Evolutionary conservation across 2,329 filamentous ascomycete genomes (phyloP).

Genomic region (Lachnellula hyalina): DNA sequence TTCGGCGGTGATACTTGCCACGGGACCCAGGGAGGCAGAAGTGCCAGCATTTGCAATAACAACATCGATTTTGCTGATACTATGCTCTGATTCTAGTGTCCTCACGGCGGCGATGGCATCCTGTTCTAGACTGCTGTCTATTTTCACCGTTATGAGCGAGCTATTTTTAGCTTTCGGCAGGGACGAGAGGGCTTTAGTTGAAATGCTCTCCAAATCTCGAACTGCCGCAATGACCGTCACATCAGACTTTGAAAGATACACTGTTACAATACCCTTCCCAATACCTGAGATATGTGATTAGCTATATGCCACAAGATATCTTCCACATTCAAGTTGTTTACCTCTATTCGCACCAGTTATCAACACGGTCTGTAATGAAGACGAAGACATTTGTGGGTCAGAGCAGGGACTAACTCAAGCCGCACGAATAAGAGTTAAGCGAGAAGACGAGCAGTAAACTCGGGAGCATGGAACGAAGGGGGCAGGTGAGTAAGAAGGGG

Average conservation of each 20-base stretch:
- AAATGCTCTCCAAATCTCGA: conserved; percentile 30
- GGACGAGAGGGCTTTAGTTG: conserved; percentile 28
- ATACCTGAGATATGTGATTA: conserved; percentile 19
- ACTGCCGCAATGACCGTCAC: conserved; percentile 31
- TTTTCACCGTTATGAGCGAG: conserved; percentile 37
- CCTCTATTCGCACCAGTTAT: conserved; percentile 38
- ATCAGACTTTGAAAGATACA: conserved; percentile 10
- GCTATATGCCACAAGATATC: no score
- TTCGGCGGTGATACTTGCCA: conserved; percentile 30
- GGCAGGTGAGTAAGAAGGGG: no score
- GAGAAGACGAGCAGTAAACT: no score
- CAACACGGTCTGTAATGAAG: no score
- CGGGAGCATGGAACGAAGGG: no score
- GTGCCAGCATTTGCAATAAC: conserved; percentile 50
- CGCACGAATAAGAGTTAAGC: no score
- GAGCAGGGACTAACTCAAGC: no score
- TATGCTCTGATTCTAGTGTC: conserved; percentile 27
- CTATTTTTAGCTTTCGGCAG: conserved; percentile 35
- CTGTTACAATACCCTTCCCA: conserved; percentile 30
- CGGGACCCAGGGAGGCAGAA: conserved; percentile 28
- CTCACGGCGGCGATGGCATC: conserved; percentile 33
- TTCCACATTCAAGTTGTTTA: not conserved
- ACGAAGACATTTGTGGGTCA: no score
- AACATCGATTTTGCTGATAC: conserved; percentile 41
- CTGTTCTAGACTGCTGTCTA: conserved; percentile 35